Base-by-base conservation (phyloP, 805 yeast species). In the Metschnikowia peoriensis region DNA sequence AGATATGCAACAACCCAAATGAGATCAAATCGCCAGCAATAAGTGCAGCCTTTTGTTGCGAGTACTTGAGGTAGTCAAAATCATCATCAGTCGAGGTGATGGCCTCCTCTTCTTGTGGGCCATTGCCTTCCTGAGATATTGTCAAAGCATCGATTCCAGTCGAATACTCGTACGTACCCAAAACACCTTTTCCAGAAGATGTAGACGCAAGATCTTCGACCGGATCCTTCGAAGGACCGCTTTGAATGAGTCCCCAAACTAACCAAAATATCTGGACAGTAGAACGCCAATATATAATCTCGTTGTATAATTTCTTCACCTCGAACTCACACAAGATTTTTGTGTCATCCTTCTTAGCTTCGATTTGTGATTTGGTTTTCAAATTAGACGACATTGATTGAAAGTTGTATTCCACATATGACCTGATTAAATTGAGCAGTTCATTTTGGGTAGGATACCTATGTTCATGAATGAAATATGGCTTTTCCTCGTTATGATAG, bases 201-300 rank as follows among this genome's bases (percentile, higher is more conserved):
- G 50, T 42, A 54, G 64, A 51, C 59, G 66, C 52, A 56, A 50
- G 49, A 45, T 47, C 40, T 41, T 52, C 48, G 35, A 49, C 44
- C 28, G 61, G 46, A 39, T 60, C 57, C 42, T 58, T 66, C 46
- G 61, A 47, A n/a, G 73, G 77, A 47, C 70, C 90, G 58, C 86
- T 83, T 66, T 89, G 96, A 35, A 94, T 80, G 41, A 94, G 78
- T 1, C 96, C 98, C 99, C 99, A 93, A 28, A 92, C 65, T 5
- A 86, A 79, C 99, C 99, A 93, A 64, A 79, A 82, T 9, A 88
- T 75, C 46, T 86, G 86, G 22, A 83, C 93, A 0, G 89, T 75
- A 1, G 96, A 83, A 62, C 97, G 79, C 97, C 97, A 93, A 50
- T 77, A 75, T 1, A 82, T 71, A 32, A 85, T 79, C 56, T 89